These are phyloP conservation scores for Pleomassaria siparia DNA, from an alignment of 2,329 filamentous ascomycete genomes.

Conservation along the genomic window DNA sequence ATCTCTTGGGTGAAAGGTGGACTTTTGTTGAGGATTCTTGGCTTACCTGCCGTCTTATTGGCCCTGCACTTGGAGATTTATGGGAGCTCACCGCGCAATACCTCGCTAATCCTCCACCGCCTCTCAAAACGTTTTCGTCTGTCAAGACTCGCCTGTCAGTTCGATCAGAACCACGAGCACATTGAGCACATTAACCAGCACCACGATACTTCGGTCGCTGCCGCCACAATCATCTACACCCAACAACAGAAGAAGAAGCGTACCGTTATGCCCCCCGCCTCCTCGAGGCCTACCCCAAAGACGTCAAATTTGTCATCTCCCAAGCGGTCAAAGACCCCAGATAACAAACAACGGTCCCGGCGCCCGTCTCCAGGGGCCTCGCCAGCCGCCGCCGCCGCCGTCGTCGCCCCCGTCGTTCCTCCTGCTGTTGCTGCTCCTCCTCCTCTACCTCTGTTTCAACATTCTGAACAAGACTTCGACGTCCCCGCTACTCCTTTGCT, in stretches of 20 bases:
- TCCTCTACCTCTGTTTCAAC: not conserved
- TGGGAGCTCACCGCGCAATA: constrained; percentile 29
- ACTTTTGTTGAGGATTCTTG: constrained; percentile 26
- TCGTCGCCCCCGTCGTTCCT: too few relatives aligned
- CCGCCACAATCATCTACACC: too few relatives aligned
- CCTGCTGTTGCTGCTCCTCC: too few relatives aligned
- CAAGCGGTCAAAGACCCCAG: constrained; percentile 27
- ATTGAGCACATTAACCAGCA: too few relatives aligned
- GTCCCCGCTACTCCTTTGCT: constrained; percentile 2
- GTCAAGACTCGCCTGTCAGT: constrained; percentile 21
- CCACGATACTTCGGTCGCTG: too few relatives aligned
- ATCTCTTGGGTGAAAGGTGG: constrained; percentile 28
- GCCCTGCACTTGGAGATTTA: constrained; percentile 34
- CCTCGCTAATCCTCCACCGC: constrained; percentile 38
- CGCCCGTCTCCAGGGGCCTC: constrained; percentile 16
- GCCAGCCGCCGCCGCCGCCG: constrained; percentile 14
- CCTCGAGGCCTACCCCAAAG: constrained; percentile 18
- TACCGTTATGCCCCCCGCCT: constrained; percentile 34
- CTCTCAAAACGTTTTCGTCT: constrained; percentile 35
- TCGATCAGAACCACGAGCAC: constrained; percentile 13
- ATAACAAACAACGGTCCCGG: constrained; percentile 24
- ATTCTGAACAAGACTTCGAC: constrained; percentile 6
- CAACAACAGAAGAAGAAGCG: too few relatives aligned
- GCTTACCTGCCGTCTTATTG: constrained; percentile 31
- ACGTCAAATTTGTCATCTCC: constrained; percentile 11